Evolutionary conservation across 345 rosid species (phyloP), one percentile per base, ranked within the genome.

Genomic region (Kernera saxatilis): DNA sequence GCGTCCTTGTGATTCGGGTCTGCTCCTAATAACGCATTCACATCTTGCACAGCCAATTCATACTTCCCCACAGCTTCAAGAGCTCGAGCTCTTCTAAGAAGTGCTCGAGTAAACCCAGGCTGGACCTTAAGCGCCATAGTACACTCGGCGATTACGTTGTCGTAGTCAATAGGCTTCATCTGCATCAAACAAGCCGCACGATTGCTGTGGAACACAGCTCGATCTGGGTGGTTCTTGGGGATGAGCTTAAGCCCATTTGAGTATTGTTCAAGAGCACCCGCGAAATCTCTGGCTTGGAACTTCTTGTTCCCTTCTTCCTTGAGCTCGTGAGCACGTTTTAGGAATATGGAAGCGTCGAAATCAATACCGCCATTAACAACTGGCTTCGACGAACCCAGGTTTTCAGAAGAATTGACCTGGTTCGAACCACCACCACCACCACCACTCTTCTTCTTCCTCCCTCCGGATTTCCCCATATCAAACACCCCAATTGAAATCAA

Each of bases 141-240:
- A 69, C 98, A 93, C 83, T 93, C 98, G 23, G 87, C 53, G 77
- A 93, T 93, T 30, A 91, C 95, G 35, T 81, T 65, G 11, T 88
- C 99, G 50, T 91, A 94, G 58, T 91, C 91, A 26, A 91, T 79
- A 3, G 99, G 99, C 63, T 94, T 94, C 99, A 94, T 88, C 70
- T 94, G 99, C 97, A 93, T 90, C 86, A 93, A 81, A 70, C 98
- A 93, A 62, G 97, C 97, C 23, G 99, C 97, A 53, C 91, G 80
- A 30, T 94, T 94, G 84, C 97, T 88, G 27, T 94, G 97, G 67
- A 87, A 91, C 57, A 94, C 87, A 17, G 97, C 99, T 37, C 96
- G 82, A 35, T 94, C 99, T 0, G 86, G 92, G 72, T 94, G 96
- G 54, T 55, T 82, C 66, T 88, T 91, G 0, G 99, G 89, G 21